These are phyloP conservation scores for Simmondsia chinensis DNA, from an alignment of 148 eudicot species.

Conservation along the genomic window DNA sequence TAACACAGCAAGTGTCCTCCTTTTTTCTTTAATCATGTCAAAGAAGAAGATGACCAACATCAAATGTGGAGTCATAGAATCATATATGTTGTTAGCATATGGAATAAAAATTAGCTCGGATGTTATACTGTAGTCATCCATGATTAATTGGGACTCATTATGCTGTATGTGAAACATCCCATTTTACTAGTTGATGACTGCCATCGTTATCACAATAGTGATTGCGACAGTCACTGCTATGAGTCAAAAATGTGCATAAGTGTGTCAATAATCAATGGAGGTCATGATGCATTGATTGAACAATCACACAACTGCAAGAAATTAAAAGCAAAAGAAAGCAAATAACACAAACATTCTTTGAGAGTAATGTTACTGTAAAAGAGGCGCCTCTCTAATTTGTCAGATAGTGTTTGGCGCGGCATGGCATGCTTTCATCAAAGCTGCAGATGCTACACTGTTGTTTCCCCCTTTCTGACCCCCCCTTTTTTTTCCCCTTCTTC, in stretches of 20 bases:
- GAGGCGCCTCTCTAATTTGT: constrained; percentile 44
- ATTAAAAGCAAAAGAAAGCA: background rate
- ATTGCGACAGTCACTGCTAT: constrained; percentile 29
- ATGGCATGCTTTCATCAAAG: constrained; percentile 64
- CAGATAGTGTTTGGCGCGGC: constrained; percentile 39
- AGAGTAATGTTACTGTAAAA: too few relatives aligned
- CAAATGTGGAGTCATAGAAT: too few relatives aligned
- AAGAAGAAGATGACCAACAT: too few relatives aligned
- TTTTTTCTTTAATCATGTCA: too few relatives aligned
- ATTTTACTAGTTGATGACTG: too few relatives aligned
- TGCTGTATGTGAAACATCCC: too few relatives aligned
- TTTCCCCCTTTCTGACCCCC: constrained; percentile 5
- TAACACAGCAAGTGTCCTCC: too few relatives aligned
- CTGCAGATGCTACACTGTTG: constrained; percentile 38
- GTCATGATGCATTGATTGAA: constrained; percentile 16
- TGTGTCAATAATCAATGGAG: constrained; percentile 4
- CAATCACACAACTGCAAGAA: background rate
- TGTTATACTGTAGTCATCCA: too few relatives aligned
- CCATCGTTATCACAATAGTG: background rate
- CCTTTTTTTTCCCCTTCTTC: background rate
- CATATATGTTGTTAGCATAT: too few relatives aligned
- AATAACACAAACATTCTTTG: constrained; percentile 31
- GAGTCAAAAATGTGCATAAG: constrained; percentile 34
- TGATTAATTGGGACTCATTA: too few relatives aligned
- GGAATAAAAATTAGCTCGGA: too few relatives aligned